phyloP scores from a whole-genome alignment of 2,329 filamentous ascomycete genomes.

The Pseudocercospora eumusae region DNA sequence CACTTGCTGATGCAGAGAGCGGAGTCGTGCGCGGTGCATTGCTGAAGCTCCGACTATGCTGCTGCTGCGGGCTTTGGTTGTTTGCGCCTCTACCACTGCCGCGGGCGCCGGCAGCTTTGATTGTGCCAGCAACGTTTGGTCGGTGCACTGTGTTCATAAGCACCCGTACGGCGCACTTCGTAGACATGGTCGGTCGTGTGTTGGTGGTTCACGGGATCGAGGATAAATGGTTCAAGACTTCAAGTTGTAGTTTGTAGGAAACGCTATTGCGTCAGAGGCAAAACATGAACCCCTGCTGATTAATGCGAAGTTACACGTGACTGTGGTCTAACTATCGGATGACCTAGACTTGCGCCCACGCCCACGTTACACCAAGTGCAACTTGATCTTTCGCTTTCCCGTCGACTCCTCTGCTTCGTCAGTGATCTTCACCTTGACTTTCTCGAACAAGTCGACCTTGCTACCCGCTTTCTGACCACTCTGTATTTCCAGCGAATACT shows the following conservation, averaged over 20 bases:
- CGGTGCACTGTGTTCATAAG: not conserved
- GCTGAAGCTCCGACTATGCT: conserved; percentile 22
- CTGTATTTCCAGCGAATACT: conserved; percentile 70
- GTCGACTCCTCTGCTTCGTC: conserved; percentile 93
- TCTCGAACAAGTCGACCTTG: conserved; percentile 83
- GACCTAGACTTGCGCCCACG: not conserved
- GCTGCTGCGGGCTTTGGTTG: not conserved
- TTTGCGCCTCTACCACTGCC: not conserved
- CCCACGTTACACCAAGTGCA: conserved; percentile 53
- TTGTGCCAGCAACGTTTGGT: not conserved
- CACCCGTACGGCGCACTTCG: not conserved
- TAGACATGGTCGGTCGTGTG: not conserved
- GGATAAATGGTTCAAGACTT: no score
- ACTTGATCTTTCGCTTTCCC: conserved; percentile 89
- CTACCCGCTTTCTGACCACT: conserved; percentile 45
- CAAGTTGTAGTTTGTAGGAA: no score
- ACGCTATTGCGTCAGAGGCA: conserved; percentile 12
- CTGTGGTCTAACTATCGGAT: not conserved
- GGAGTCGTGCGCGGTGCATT: conserved; percentile 26
- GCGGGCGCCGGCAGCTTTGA: not conserved
- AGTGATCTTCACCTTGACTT: conserved; percentile 82
- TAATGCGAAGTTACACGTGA: not conserved
- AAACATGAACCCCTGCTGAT: not conserved
- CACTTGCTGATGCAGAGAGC: conserved; percentile 30
- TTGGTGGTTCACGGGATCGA: not conserved